Percentiles rank a stretch among this genome's conserved stretches.
These are phyloP conservation scores for Coelastrella sp. DNA, from an alignment of 139 green algal genomes.

Conservation along the genomic window DNA sequence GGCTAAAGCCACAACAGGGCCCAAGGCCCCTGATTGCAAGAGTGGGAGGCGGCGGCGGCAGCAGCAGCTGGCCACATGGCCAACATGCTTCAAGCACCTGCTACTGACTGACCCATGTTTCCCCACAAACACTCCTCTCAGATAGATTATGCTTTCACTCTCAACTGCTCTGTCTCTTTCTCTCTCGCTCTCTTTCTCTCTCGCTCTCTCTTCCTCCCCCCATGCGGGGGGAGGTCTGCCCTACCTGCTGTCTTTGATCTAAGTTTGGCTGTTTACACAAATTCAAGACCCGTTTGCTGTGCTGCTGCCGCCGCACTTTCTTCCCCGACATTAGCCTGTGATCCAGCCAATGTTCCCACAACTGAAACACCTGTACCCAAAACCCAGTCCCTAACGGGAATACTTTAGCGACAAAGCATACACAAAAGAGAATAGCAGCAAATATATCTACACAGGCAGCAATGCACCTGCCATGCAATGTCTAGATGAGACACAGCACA, in stretches of 20 bases:
- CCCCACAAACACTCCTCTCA: neutral
- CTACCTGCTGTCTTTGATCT: slow-evolving; percentile 9
- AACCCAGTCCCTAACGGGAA: too few relatives aligned
- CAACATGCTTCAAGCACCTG: too few relatives aligned
- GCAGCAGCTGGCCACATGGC: neutral
- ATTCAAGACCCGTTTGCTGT: neutral
- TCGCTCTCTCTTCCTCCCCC: neutral
- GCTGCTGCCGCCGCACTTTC: neutral
- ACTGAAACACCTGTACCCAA: neutral
- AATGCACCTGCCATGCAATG: too few relatives aligned
- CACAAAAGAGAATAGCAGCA: too few relatives aligned
- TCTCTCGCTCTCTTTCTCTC: slow-evolving; percentile 15
- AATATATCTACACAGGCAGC: too few relatives aligned
- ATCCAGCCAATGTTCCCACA: slow-evolving; percentile 17
- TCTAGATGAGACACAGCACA: too few relatives aligned
- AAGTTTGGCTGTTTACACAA: neutral
- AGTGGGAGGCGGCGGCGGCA: too few relatives aligned
- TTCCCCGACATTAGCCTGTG: neutral
- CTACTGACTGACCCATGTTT: neutral
- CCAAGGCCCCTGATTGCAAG: too few relatives aligned
- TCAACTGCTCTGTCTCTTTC: neutral
- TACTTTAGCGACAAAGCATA: neutral
- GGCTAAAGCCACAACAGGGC: too few relatives aligned
- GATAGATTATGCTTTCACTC: neutral
- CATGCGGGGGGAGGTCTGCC: neutral